phyloP scores from a whole-genome alignment of 2,329 filamentous ascomycete genomes.

The Exophiala sp. region DNA sequence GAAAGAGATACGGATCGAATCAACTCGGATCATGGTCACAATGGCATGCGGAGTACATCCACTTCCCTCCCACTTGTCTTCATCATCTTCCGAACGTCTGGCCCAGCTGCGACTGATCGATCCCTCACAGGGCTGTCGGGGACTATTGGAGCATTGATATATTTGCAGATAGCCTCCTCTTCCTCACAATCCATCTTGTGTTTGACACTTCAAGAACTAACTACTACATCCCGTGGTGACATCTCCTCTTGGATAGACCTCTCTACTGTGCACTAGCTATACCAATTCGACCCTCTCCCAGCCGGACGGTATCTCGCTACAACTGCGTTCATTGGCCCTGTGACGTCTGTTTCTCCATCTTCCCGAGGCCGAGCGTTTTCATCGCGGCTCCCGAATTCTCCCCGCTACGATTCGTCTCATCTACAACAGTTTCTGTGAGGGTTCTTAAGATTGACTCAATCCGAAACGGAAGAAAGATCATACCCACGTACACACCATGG shows the following conservation, averaged over 20 bases:
- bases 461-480: too few relatives aligned
- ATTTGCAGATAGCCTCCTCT: slow-evolving; percentile 6
- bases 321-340: background rate
- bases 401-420: background rate
- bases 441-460: background rate
- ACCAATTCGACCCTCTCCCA: background rate
- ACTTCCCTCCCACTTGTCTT: background rate
- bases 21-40: background rate
- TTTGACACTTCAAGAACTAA: background rate
- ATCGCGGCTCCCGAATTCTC: slow-evolving; percentile 13
- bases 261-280: background rate
- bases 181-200: slow-evolving; percentile 1
- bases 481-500: slow-evolving; percentile 22
- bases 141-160: slow-evolving; percentile 3
- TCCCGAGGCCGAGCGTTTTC: slow-evolving; percentile 10
- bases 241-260: background rate
- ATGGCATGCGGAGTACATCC: slow-evolving; percentile 12
- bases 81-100: slow-evolving; percentile 4
- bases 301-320: background rate
- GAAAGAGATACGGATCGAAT: background rate
- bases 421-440: background rate
- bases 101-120: too few relatives aligned
- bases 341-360: slow-evolving; percentile 13
- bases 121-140: background rate
- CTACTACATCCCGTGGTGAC: background rate